These are phyloP conservation scores for Tephrocybe sp. DNA, from an alignment of 768 basidiomycete genomes.

Conservation along the genomic window DNA sequence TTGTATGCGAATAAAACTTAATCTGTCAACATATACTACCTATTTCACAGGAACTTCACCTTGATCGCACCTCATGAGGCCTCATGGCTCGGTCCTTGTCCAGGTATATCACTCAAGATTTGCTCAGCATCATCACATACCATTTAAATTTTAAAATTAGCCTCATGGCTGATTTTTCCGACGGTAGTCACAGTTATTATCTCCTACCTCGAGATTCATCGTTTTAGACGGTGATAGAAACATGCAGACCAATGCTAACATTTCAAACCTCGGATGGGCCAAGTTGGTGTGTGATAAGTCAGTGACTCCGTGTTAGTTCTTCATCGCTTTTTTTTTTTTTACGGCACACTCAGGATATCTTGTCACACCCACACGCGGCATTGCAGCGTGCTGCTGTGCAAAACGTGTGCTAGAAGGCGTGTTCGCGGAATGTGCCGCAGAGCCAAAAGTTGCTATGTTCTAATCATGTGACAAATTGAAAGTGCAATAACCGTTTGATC, in stretches of 20 bases:
- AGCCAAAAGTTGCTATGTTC: slow-evolving; percentile 22
- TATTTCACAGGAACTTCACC: background rate
- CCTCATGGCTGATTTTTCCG: slow-evolving; percentile 4
- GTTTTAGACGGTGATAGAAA: too few relatives aligned
- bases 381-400: background rate
- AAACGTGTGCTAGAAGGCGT: slow-evolving; percentile 20
- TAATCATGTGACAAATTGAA: slow-evolving; percentile 22
- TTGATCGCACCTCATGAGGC: background rate
- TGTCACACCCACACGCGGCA: background rate
- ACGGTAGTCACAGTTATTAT: background rate
- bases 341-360: background rate
- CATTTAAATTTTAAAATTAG: too few relatives aligned
- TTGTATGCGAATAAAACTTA: slow-evolving; percentile 17
- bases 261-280: too few relatives aligned
- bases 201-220: too few relatives aligned
- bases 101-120: background rate
- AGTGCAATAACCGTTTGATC: too few relatives aligned
- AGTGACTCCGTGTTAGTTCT: too few relatives aligned
- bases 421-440: slow-evolving; percentile 26
- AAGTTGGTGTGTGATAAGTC: too few relatives aligned
- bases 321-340: too few relatives aligned
- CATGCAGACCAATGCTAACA: too few relatives aligned
- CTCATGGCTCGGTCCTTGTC: too few relatives aligned
- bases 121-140: too few relatives aligned
- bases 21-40: too few relatives aligned